Conservation (phyloP, 441 rosid genomes). For the Pelargonium citronellum region DNA sequence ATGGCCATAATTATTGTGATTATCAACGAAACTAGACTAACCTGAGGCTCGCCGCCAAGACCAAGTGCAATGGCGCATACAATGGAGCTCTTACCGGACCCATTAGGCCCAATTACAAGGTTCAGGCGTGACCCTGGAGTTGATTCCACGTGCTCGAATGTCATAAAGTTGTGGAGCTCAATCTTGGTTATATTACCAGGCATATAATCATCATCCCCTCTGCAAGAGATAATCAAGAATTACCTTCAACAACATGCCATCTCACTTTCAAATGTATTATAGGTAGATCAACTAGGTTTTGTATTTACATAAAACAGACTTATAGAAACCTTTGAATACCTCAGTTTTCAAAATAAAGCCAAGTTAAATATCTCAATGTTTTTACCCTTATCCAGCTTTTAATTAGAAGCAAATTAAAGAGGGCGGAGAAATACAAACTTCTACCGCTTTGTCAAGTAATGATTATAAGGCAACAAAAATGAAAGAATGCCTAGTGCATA, state of each 20-base stretch:
- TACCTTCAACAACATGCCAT: neutral
- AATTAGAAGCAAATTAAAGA: neutral
- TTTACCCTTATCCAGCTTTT: neutral
- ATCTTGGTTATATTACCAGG: slow-evolving; percentile 81
- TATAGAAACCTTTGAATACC: neutral
- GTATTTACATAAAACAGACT: neutral
- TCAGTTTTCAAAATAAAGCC: neutral
- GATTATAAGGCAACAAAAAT: neutral
- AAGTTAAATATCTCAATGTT: neutral
- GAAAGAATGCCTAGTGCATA: neutral
- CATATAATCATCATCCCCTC: slow-evolving; percentile 85
- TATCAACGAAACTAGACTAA: slow-evolving; percentile 30
- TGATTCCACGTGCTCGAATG: slow-evolving; percentile 64
- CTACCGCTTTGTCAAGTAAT: slow-evolving; percentile 4
- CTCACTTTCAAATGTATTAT: neutral
- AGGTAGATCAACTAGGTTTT: neutral
- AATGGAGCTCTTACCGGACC: slow-evolving; percentile 93
- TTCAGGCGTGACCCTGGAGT: slow-evolving; percentile 82
- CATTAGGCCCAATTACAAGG: slow-evolving; percentile 94
- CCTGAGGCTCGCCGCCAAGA: slow-evolving; percentile 92
- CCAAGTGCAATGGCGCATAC: slow-evolving; percentile 97
- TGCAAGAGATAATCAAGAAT: slow-evolving; percentile 23
- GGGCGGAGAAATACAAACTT: neutral
- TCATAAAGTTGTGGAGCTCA: slow-evolving; percentile 90
- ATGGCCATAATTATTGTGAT: slow-evolving; percentile 13